These are phyloP conservation scores for Lactarius pseudohatsudake DNA, from an alignment of 768 basidiomycete genomes.

Conservation along the genomic window DNA sequence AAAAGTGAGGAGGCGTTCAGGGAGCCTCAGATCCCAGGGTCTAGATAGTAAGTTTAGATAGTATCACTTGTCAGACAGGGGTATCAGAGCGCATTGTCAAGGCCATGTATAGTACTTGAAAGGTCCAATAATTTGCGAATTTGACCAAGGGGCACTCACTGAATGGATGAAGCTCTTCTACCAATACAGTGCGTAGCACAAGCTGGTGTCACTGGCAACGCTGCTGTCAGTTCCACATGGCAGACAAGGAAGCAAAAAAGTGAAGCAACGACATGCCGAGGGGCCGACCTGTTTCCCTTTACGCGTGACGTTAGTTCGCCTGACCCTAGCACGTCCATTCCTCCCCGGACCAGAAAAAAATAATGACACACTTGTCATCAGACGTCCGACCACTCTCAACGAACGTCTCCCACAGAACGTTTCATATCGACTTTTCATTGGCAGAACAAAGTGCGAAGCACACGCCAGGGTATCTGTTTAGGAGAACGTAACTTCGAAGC, in stretches of 20 bases:
- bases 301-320: neutral
- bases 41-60: no score
- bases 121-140: neutral
- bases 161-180: neutral
- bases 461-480: neutral
- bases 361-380: neutral
- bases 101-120: neutral
- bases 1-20: neutral
- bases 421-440: neutral
- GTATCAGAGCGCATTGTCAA: neutral
- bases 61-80: no score
- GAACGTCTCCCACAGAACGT: neutral
- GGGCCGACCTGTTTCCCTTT: neutral
- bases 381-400: neutral
- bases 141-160: neutral
- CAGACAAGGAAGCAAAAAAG: neutral
- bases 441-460: neutral
- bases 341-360: neutral
- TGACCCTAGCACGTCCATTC: no score
- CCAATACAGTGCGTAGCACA: no score
- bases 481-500: constrained; percentile 32
- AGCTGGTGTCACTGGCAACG: neutral
- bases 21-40: neutral
- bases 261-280: neutral
- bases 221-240: neutral